Conservation (phyloP, 2,329 filamentous ascomycete genomes). For the Apiospora marii region DNA sequence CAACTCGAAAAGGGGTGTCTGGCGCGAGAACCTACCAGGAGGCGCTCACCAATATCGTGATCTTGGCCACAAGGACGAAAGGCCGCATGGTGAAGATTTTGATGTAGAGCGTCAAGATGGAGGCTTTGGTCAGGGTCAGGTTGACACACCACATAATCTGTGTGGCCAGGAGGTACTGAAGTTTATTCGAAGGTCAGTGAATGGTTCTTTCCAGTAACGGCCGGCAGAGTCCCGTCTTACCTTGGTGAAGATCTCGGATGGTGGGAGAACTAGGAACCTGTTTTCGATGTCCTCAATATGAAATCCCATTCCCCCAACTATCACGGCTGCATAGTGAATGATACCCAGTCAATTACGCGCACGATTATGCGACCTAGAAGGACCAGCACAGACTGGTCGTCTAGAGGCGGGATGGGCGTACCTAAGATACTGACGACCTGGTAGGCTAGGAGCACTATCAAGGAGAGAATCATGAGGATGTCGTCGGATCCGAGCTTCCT, state of each 20-base stretch:
- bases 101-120: conserved; percentile 21
- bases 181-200: not conserved
- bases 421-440: not conserved
- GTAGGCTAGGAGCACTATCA: conserved; percentile 10
- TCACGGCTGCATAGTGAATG: not conserved
- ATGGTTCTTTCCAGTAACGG: not conserved
- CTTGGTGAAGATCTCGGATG: conserved; percentile 4
- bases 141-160: conserved; percentile 23
- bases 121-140: conserved; percentile 18
- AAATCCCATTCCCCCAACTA: conserved; percentile 12
- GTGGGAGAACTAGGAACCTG: not conserved
- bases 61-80: conserved; percentile 14
- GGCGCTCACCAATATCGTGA: not conserved
- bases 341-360: not conserved
- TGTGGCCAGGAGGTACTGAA: not conserved
- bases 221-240: not conserved
- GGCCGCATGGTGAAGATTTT: conserved; percentile 24
- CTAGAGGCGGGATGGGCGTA: not conserved
- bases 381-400: too few species aligned
- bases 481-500: conserved; percentile 21
- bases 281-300: conserved; percentile 10
- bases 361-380: not conserved
- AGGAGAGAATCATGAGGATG: not conserved
- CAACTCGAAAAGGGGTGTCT: not conserved
- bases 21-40: not conserved